Evolutionary conservation across 116 monocot species (phyloP), one percentile per base, ranked within the genome.

Genomic region (Posidonia oceanica): DNA sequence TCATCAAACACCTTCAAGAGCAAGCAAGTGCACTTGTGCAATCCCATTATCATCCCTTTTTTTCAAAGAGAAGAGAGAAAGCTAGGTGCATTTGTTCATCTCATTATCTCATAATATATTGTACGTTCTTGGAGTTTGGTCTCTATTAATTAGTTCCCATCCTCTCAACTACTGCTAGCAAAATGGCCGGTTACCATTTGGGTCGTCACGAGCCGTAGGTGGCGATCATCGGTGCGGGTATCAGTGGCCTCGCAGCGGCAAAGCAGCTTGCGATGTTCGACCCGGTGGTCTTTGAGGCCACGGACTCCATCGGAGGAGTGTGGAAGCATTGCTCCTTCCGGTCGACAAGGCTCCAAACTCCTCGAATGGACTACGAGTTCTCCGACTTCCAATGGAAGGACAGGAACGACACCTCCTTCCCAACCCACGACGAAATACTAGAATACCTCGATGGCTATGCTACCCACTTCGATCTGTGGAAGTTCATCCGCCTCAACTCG

Each of bases 331-430:
- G 88, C 67, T 73, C 83, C 20, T 91, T 73, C 76, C 79, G 80
- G 12, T 84, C 91, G 11, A 95, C 95, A 16, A 74, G 80, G 71
- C 81, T 91, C 21, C 95, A 95, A 74, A 95, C 95, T 0, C 95
- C 95, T 17, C 72, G 95, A 17, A 71, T 75, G n/a, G 94, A 95
- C 79, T 95, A 95, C 69, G 95, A 95, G 84, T 95, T 95, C 86
- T 95, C 94, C 36, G 95, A 95, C 77, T 84, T 72, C 72, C 84
- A 76, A 8, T 95, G 95, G 95, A 58, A 56, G 58, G 79, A 95
- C 64, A 72, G 94, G 61, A 63, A 68, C 3, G 83, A 91, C 76
- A 70, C 81, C 0, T 74, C 77, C 14, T 88, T 91, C 77, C 95
- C 95, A 18, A 83, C 88, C 52, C 72, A 81, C 79, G 59, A 23